Conservation (phyloP, 805 yeast genomes). For the Torulaspora gathmanii region DNA sequence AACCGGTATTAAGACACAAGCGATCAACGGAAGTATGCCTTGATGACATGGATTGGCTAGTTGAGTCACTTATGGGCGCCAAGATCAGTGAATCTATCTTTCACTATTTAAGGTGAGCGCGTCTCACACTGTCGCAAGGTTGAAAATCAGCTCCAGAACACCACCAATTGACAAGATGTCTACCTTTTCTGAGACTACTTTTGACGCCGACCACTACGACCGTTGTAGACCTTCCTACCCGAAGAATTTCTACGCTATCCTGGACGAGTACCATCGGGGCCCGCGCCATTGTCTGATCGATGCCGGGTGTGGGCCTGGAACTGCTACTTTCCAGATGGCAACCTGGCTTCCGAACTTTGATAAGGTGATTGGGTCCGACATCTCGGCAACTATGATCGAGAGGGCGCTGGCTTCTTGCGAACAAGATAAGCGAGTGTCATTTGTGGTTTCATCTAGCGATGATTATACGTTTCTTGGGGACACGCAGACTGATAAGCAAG, state of each 20-base stretch:
- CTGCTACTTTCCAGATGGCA: constrained; percentile 50
- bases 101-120: not conserved
- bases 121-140: not conserved
- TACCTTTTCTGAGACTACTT: constrained; percentile 51
- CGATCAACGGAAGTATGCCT: too few species aligned
- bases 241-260: constrained; percentile 40
- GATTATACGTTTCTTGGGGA: constrained; percentile 12
- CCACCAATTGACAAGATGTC: constrained; percentile 43
- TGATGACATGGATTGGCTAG: too few species aligned
- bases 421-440: constrained; percentile 8
- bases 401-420: constrained; percentile 35
- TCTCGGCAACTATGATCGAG: constrained; percentile 52
- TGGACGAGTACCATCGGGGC: constrained; percentile 43
- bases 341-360: constrained; percentile 34
- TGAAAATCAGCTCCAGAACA: not conserved
- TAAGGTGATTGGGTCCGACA: constrained; percentile 59
- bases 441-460: constrained; percentile 35
- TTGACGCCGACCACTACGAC: constrained; percentile 50
- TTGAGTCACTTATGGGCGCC: too few species aligned
- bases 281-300: constrained; percentile 48
- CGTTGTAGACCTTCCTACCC: constrained; percentile 68
- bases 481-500: constrained; percentile 14
- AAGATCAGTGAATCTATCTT: too few species aligned
- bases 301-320: constrained; percentile 79
- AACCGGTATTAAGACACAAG: too few species aligned